Evolutionary conservation across 2,329 filamentous ascomycete genomes (phyloP).

Genomic region (Cephalotrichum gorgonifer): DNA sequence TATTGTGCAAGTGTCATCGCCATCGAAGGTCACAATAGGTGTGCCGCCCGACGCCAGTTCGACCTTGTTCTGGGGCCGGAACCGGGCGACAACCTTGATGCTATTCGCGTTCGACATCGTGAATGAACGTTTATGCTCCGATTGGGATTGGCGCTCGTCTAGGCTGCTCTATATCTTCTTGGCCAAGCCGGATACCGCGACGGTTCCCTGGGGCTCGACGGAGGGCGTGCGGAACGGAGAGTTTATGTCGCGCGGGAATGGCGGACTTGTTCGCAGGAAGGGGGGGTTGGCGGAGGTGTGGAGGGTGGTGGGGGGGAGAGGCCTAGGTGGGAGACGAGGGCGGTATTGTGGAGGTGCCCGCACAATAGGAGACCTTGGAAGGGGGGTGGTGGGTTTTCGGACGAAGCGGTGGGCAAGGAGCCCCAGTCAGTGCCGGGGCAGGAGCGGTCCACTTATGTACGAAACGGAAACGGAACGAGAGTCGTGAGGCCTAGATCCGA

Average conservation of each 20-base stretch:
- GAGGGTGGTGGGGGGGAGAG: neutral
- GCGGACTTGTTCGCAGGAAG: neutral
- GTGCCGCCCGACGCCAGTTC: constrained; percentile 85
- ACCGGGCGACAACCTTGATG: constrained; percentile 91
- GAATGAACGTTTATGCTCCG: constrained; percentile 8
- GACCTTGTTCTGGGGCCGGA: constrained; percentile 92
- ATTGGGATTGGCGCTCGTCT: neutral
- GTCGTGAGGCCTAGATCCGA: neutral
- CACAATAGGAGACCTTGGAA: too few species aligned
- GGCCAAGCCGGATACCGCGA: neutral
- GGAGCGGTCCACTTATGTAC: neutral
- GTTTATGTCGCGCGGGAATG: neutral
- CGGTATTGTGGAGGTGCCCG: neutral
- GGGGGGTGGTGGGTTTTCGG: neutral
- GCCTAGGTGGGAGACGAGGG: neutral
- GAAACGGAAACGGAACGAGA: neutral
- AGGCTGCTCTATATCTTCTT: neutral
- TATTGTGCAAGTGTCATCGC: constrained; percentile 78
- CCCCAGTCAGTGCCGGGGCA: neutral
- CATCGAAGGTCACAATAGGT: constrained; percentile 81
- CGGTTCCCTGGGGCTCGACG: neutral
- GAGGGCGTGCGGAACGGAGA: neutral
- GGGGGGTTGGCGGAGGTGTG: too few species aligned
- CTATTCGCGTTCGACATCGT: constrained; percentile 48
- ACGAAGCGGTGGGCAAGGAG: neutral